Evolutionary conservation across 352 stramenopile genomes (phyloP).

Genomic region (Globisporangium perplexum): DNA sequence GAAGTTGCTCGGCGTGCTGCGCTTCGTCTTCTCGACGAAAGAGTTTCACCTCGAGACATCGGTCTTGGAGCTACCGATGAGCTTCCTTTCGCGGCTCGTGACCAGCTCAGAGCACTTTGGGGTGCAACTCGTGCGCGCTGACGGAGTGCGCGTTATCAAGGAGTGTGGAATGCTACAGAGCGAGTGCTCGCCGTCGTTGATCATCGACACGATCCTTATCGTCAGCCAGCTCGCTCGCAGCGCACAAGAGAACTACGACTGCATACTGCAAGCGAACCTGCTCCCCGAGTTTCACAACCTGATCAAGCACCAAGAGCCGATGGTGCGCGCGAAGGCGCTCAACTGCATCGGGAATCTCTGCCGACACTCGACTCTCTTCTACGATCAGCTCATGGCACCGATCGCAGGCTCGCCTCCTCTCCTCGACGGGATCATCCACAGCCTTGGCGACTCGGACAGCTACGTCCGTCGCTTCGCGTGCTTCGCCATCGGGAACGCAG

Average conservation of each 20-base stretch:
- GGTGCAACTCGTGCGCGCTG: slow-evolving; percentile 61
- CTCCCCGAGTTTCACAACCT: slow-evolving; percentile 51
- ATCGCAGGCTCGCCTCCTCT: slow-evolving; percentile 23
- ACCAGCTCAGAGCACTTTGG: slow-evolving; percentile 84
- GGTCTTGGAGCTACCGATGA: slow-evolving; percentile 64
- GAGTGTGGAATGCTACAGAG: slow-evolving; percentile 49
- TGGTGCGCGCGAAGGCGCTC: slow-evolving; percentile 83
- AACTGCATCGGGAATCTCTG: slow-evolving; percentile 93
- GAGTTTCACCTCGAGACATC: slow-evolving; percentile 50
- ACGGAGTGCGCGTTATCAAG: slow-evolving; percentile 67
- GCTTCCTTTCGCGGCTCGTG: slow-evolving; percentile 78
- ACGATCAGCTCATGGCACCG: slow-evolving; percentile 44
- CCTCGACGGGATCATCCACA: slow-evolving; percentile 50
- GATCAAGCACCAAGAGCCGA: slow-evolving; percentile 52
- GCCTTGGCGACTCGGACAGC: slow-evolving; percentile 60
- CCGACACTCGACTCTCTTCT: slow-evolving; percentile 88
- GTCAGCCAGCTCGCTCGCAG: slow-evolving; percentile 82
- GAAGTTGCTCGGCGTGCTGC: slow-evolving; percentile 57
- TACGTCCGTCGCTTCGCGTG: slow-evolving; percentile 89
- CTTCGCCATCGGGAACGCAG: slow-evolving; percentile 93
- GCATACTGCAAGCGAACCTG: slow-evolving; percentile 48
- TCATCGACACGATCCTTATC: slow-evolving; percentile 82
- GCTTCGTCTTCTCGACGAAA: slow-evolving; percentile 50
- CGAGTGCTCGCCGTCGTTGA: slow-evolving; percentile 45
- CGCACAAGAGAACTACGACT: slow-evolving; percentile 68